These are phyloP conservation scores for Filobasidium uniguttulatum DNA, from an alignment of 1,284 basidiomycete genomes.

Conservation along the genomic window DNA sequence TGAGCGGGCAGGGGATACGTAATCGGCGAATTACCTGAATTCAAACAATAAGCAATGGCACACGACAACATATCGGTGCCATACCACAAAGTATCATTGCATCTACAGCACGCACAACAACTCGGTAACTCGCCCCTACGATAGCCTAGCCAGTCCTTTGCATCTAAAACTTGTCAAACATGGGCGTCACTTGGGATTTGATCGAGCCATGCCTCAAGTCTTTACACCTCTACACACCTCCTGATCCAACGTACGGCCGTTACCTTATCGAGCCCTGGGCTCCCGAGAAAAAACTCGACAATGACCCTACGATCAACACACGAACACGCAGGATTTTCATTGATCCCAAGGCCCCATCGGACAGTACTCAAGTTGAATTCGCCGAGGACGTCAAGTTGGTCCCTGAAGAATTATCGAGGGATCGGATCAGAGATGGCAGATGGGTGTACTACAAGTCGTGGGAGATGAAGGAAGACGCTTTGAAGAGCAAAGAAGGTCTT, in stretches of 20 bases:
- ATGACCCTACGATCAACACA: constrained; percentile 24
- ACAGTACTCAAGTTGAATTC: constrained; percentile 27
- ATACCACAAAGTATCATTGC: no score
- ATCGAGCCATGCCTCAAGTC: constrained; percentile 28
- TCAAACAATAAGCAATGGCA: no score
- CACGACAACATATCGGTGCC: no score
- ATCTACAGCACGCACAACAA: no score
- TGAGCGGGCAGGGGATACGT: no score
- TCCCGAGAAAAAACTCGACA: constrained; percentile 25
- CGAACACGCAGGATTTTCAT: constrained; percentile 32
- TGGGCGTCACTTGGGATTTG: constrained; percentile 25
- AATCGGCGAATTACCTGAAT: no score
- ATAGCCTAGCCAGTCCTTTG: no score
- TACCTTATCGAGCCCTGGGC: constrained; percentile 27
- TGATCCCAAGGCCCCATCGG: constrained; percentile 21
- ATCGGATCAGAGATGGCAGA: constrained; percentile 24
- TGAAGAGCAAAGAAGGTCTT: constrained; percentile 30
- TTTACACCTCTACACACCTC: constrained; percentile 22
- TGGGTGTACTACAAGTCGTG: constrained; percentile 37
- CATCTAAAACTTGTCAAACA: no score
- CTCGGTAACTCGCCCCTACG: no score
- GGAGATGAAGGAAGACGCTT: constrained; percentile 27
- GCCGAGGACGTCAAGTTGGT: constrained; percentile 32
- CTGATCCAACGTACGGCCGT: constrained; percentile 35
- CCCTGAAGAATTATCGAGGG: constrained; percentile 24